These are phyloP conservation scores for Pochonia chlamydosporia DNA, from an alignment of 2,329 filamentous ascomycete species.

Conservation along the genomic window DNA sequence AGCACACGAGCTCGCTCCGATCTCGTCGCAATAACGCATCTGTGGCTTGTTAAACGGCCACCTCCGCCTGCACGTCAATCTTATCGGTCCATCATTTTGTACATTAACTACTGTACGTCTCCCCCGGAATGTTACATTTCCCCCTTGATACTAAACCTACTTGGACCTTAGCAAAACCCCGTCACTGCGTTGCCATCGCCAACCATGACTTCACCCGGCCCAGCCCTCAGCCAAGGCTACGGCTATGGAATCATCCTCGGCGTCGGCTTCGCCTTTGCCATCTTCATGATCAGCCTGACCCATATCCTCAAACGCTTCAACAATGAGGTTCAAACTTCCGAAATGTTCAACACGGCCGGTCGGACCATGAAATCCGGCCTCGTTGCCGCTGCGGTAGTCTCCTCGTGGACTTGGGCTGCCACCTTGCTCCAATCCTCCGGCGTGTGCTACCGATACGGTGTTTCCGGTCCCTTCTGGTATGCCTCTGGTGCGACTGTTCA, in stretches of 20 bases:
- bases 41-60: too few species aligned
- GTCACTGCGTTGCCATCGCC: not conserved
- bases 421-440: constrained; percentile 73
- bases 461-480: constrained; percentile 57
- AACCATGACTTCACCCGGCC: constrained; percentile 12
- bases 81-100: too few species aligned
- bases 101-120: too few species aligned
- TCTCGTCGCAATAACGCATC: too few species aligned
- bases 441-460: constrained; percentile 77
- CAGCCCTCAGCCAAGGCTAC: constrained; percentile 52
- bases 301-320: constrained; percentile 59
- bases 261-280: constrained; percentile 66
- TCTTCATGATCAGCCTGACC: constrained; percentile 70
- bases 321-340: constrained; percentile 75
- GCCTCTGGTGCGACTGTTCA: constrained; percentile 73
- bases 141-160: too few species aligned
- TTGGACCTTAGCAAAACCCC: too few species aligned
- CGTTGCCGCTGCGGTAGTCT: constrained; percentile 84
- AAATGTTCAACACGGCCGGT: constrained; percentile 88
- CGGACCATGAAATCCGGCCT: constrained; percentile 84
- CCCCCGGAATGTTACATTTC: too few species aligned
- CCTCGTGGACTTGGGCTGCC: constrained; percentile 89
- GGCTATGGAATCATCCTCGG: constrained; percentile 77
- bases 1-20: too few species aligned
- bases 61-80: too few species aligned